Evolutionary conservation across 352 stramenopile species (phyloP), one percentile per base, ranked within the genome.

Genomic region (Plasmopara muralis): DNA sequence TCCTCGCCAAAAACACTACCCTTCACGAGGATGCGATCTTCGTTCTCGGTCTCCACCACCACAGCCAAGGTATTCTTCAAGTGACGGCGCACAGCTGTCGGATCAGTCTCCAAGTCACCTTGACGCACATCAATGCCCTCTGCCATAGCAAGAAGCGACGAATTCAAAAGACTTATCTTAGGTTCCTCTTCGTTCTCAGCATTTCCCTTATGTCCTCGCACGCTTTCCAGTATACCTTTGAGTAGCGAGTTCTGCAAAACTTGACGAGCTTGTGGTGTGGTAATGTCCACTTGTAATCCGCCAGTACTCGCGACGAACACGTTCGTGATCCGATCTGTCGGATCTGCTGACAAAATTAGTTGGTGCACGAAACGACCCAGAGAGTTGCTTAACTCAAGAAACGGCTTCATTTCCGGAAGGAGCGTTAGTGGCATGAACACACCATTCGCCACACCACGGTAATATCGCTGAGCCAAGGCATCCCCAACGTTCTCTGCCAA

Each of bases 1-100:
- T 93, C 82, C 40, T 89, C 79, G 30, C 82, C 82, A 64, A 93
- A 93, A 9, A 93, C 79, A 47, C 77, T 89, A 38, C 82, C 82
- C 62, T 80, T 85, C 18, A 93, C 69, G 20, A 87, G 57, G 10
- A 87, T 64, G 35, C 62, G 63, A 41, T 75, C 46, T 49, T 83
- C 76, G 50, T 66, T 74, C 39, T 74, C 64, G 6, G 77, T 87
- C 65, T 85, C 72, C 2, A 89, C 75, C 39, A 82, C 60, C 6
- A 93, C 77, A 14, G 77, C 77, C 46, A 93, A 59, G 40, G 72
- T 83, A 58, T 93, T 93, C 60, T 85, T 89, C 30, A 89, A 52
- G 64, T 87, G 76, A 42, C 70, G 72, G n/a, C 69, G 64, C 9
- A 74, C 64, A 50, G 60, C 53, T 28, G 64, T 63, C 6, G 58